Conservation (phyloP, 257 asterid genomes). For the Solanum phureja region DNA sequence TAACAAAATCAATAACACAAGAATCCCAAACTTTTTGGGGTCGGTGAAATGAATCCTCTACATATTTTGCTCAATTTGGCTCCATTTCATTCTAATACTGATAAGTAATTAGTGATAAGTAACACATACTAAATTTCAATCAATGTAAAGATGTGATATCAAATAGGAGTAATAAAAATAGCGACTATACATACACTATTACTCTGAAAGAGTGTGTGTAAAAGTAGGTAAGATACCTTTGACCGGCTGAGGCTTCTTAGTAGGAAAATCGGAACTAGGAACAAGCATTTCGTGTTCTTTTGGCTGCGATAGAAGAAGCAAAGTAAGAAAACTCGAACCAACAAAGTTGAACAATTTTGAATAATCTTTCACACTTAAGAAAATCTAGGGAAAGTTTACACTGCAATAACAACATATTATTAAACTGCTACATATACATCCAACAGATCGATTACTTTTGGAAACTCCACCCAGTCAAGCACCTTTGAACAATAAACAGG, state of each 20-base stretch:
- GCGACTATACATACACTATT: neutral
- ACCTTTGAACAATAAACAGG: neutral
- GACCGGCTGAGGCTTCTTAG: constrained; percentile 46
- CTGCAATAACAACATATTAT: neutral
- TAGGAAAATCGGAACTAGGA: constrained; percentile 33
- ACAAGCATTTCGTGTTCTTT: constrained; percentile 49
- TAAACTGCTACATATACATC: neutral
- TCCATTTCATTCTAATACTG: neutral
- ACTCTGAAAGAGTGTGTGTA: neutral
- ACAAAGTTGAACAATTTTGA: neutral
- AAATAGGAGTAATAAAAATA: neutral
- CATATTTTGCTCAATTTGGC: neutral
- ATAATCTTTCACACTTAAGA: neutral
- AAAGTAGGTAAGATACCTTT: constrained; percentile 33
- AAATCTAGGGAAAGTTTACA: neutral
- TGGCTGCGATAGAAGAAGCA: constrained; percentile 18
- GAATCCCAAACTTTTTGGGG: neutral
- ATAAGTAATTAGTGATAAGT: neutral
- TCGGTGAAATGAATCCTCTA: neutral
- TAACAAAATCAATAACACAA: neutral
- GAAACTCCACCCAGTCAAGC: neutral
- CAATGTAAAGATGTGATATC: neutral
- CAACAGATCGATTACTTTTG: neutral
- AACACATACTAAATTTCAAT: neutral
- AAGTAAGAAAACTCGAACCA: neutral